phyloP scores from a whole-genome alignment of 306 rosid species.

The Fragaria ananassa region DNA sequence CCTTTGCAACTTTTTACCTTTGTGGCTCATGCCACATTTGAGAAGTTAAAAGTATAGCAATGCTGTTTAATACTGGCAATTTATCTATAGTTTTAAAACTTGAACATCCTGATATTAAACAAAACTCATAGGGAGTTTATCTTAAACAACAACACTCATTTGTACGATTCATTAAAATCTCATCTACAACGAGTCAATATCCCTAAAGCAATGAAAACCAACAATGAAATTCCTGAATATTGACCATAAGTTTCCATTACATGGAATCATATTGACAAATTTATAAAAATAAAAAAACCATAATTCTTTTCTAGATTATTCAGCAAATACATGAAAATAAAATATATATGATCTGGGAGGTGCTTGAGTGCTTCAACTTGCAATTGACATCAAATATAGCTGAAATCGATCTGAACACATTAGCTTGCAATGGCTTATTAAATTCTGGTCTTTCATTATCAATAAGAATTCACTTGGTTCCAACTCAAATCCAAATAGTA shows the following conservation, averaged over 20 bases:
- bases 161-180: not conserved
- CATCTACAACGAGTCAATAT: not conserved
- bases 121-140: not conserved
- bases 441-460: not conserved
- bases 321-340: not conserved
- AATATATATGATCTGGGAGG: not conserved
- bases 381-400: not conserved
- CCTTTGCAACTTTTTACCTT: not conserved
- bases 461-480: not conserved
- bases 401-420: not conserved
- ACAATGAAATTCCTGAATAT: not conserved
- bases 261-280: not conserved
- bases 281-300: not conserved
- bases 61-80: not conserved
- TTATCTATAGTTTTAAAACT: not conserved
- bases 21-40: not conserved
- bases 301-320: not conserved
- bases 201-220: not conserved
- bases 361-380: not conserved
- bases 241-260: not conserved
- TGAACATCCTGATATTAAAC: not conserved
- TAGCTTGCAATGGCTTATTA: too few relatives aligned
- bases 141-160: too few relatives aligned
- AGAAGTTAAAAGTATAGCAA: not conserved
- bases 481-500: not conserved